phyloP scores from a whole-genome alignment of 306 rosid genomes.

The Dryas drummondii region DNA sequence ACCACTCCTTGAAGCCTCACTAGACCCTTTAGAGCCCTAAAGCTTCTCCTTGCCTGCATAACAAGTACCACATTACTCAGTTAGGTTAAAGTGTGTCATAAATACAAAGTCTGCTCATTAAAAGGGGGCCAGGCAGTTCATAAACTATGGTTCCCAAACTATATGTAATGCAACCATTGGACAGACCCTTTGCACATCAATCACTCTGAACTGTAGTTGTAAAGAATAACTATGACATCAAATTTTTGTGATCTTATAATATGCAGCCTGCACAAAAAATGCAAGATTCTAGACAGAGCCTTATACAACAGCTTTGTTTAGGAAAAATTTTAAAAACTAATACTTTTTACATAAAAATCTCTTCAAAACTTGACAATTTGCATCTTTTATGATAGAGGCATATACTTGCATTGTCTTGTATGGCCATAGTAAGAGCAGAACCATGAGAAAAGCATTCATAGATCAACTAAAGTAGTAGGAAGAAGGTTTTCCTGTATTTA shows the following conservation, averaged over 20 bases:
- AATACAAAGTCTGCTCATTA: not conserved
- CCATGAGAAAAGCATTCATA: not conserved
- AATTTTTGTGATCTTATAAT: not conserved
- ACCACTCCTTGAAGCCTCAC: slow-evolving; percentile 99
- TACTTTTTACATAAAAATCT: not conserved
- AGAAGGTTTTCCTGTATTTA: slow-evolving; percentile 7
- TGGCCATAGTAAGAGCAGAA: not conserved
- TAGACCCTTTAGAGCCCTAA: slow-evolving; percentile 89
- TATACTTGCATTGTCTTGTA: not conserved
- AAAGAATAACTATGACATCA: not conserved
- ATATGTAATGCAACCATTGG: not conserved
- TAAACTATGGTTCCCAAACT: not conserved
- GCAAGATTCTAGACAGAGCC: not conserved
- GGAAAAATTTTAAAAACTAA: not conserved
- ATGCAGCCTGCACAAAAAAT: not conserved
- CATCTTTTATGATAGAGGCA: not conserved
- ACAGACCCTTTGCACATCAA: not conserved
- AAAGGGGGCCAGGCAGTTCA: not conserved
- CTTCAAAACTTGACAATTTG: not conserved
- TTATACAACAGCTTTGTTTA: not conserved
- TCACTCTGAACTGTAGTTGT: not conserved
- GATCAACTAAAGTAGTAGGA: not conserved
- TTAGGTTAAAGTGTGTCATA: not conserved
- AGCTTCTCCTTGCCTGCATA: slow-evolving; percentile 85
- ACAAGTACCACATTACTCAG: slow-evolving; percentile 24